Evolutionary conservation across 1,284 basidiomycete species (phyloP), one percentile per base, ranked within the genome.

Genomic region (Moesziomyces parantarcticus): DNA sequence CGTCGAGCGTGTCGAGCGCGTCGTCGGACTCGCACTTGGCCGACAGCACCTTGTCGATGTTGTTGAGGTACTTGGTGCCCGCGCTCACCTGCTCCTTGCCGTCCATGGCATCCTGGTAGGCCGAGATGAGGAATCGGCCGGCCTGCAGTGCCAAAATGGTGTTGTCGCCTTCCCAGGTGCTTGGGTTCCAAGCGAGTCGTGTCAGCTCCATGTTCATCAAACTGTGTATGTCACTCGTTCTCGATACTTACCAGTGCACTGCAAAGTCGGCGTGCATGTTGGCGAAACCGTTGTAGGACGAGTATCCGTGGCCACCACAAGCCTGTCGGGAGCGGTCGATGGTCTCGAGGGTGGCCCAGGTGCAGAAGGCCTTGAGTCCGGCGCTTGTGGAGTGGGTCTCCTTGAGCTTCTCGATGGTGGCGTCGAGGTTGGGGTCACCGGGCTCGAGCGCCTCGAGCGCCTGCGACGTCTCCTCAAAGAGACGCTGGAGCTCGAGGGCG

Each of bases 281-380:
- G 6, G 88, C 86, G 43, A 88, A 84, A 51, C 86, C 87, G 8
- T 87, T 87, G 82, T 88, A 88, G 20, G 87, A 85, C 32, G 87
- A 87, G 81, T 88, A 88, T 8, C 88, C 88, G 77, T 88, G 88
- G 6, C 88, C 88, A 66, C 88, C 88, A 59, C 86, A 86, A n/a
- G 86, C 81, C 81, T 88, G 85, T 50, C 88, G 83, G 64, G 87
- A 87, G 56, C 86, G 87, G 76, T 88, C 88, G 55, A 88, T 88
- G 20, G 87, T 87, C 66, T 88, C 86, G 50, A 88, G 84, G 48
- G 86, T 87, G 9, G 85, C 85, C 88, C 88, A 88, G 36, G 88
- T 88, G 79, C 87, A 88, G 85, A 88, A 88, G 18, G 88, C 88
- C 84, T 88, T 88, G 54, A 88, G 83, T 34, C 88, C 88, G 2